These are phyloP conservation scores for Aurantiochytrium sp. DNA, from an alignment of 108 stramenopile species.

Conservation along the genomic window DNA sequence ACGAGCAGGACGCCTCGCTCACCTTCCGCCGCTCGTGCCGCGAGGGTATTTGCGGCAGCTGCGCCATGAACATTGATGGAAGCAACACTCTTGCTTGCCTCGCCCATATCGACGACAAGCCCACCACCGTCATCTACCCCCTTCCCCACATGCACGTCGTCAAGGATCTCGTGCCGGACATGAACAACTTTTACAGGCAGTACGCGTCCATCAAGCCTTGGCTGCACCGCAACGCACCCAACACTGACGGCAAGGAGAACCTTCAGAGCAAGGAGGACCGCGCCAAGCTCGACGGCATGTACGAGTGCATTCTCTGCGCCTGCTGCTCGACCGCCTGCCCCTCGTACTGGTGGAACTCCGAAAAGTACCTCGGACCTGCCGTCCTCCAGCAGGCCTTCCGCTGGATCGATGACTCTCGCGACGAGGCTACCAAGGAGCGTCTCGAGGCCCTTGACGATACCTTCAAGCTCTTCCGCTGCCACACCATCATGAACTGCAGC, in stretches of 20 bases:
- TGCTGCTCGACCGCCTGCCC: constrained; percentile 94
- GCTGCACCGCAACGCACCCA: constrained; percentile 71
- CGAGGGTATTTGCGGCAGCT: constrained; percentile 94
- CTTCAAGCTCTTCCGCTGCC: constrained; percentile 90
- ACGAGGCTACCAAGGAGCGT: constrained; percentile 75
- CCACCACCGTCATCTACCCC: constrained; percentile 74
- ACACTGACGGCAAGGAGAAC: constrained; percentile 71
- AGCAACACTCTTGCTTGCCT: constrained; percentile 75
- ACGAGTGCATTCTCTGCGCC: constrained; percentile 89
- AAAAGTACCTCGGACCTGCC: constrained; percentile 87
- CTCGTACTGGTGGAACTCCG: constrained; percentile 95
- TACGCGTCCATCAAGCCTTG: constrained; percentile 93
- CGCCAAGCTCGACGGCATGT: constrained; percentile 35
- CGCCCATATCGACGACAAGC: constrained; percentile 71
- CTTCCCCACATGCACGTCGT: constrained; percentile 97
- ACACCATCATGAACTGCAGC: constrained; percentile 99
- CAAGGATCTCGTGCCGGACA: constrained; percentile 95
- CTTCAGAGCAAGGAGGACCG: constrained; percentile 64
- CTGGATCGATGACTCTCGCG: constrained; percentile 92
- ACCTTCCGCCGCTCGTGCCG: constrained; percentile 95
- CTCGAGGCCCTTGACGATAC: constrained; percentile 87
- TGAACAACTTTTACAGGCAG: constrained; percentile 97
- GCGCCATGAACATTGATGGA: constrained; percentile 99
- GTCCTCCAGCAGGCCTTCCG: constrained; percentile 94
- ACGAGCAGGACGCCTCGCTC: constrained; percentile 78